Evolutionary conservation across 2,329 filamentous ascomycete species (phyloP).

Genomic region (Cladobotryum mycophilum): DNA sequence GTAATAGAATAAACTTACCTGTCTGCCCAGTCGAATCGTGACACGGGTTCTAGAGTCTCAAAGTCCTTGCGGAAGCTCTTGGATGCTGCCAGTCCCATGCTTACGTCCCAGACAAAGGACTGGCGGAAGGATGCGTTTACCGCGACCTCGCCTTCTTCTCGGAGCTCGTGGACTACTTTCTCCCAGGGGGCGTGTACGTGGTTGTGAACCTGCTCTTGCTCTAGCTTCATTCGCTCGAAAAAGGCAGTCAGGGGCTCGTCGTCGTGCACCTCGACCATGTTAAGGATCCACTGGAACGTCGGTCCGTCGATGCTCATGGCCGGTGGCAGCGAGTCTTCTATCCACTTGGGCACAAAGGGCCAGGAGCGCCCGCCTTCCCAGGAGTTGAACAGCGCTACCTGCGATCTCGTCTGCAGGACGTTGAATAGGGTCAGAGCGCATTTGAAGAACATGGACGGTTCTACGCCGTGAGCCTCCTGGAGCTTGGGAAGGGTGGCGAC

Average conservation of each 20-base stretch:
- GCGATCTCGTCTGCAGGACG: slow-evolving; percentile 24
- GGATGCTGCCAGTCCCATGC: slow-evolving; percentile 22
- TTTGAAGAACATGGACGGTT: slow-evolving; percentile 25
- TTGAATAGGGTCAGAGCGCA: slow-evolving; percentile 30
- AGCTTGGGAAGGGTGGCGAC: slow-evolving; percentile 21
- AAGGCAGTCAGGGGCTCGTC: slow-evolving; percentile 24
- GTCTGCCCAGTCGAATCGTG: slow-evolving; percentile 33
- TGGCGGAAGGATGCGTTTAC: slow-evolving; percentile 30
- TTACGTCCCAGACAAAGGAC: slow-evolving; percentile 34
- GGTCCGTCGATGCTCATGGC: slow-evolving; percentile 33
- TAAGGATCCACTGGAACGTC: slow-evolving; percentile 31
- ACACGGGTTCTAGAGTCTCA: slow-evolving; percentile 22
- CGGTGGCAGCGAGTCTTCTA: slow-evolving; percentile 27
- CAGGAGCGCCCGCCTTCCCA: slow-evolving; percentile 31
- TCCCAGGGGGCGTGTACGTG: slow-evolving; percentile 32
- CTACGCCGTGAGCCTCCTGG: slow-evolving; percentile 15
- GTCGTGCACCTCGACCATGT: slow-evolving; percentile 22
- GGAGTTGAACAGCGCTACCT: slow-evolving; percentile 27
- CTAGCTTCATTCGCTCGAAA: slow-evolving; percentile 20
- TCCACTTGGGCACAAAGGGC: slow-evolving; percentile 32
- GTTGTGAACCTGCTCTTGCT: slow-evolving; percentile 19
- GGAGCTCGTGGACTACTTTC: slow-evolving; percentile 23
- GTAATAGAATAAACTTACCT: slow-evolving; percentile 23
- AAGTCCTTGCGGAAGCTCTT: slow-evolving; percentile 15
- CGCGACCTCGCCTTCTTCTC: slow-evolving; percentile 27